Conservation (phyloP, 1,284 basidiomycete genomes). For the Pisolithus thermaeus region DNA sequence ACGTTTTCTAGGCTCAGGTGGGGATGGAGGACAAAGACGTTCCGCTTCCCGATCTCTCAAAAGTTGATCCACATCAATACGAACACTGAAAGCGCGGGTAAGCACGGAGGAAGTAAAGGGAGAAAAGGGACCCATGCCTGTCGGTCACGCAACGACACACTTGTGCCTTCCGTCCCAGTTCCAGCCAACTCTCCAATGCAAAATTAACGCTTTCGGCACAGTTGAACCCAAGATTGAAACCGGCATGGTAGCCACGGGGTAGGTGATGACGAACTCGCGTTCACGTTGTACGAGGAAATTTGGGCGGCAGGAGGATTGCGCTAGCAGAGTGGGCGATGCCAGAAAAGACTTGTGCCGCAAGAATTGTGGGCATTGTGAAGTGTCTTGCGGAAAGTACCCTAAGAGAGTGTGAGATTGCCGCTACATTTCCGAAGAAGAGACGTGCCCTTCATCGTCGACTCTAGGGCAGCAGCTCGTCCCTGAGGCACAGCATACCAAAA, state of each 20-base stretch:
- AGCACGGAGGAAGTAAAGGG: background rate
- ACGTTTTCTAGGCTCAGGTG: slow-evolving; percentile 31
- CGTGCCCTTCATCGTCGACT: slow-evolving; percentile 76
- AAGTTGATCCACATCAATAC: slow-evolving; percentile 85
- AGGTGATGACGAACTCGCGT: slow-evolving; percentile 96
- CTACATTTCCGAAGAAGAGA: background rate
- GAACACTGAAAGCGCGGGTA: slow-evolving; percentile 55
- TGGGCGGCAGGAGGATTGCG: slow-evolving; percentile 76
- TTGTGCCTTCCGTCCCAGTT: slow-evolving; percentile 78
- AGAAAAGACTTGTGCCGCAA: slow-evolving; percentile 96
- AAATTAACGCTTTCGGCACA: slow-evolving; percentile 99
- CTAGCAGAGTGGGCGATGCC: slow-evolving; percentile 82
- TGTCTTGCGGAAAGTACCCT: slow-evolving; percentile 88
- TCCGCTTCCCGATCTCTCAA: slow-evolving; percentile 58
- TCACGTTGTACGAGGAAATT: slow-evolving; percentile 87
- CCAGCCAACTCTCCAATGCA: slow-evolving; percentile 92
- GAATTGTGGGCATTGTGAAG: slow-evolving; percentile 84
- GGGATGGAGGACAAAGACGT: slow-evolving; percentile 14
- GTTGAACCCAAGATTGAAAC: slow-evolving; percentile 96
- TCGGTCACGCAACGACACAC: slow-evolving; percentile 80
- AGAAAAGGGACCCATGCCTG: slow-evolving; percentile 46
- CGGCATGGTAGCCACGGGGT: slow-evolving; percentile 90
- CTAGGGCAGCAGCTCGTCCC: slow-evolving; percentile 69
- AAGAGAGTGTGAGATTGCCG: slow-evolving; percentile 2
- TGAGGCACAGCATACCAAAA: slow-evolving; percentile 98